Percentiles rank a stretch among this genome's conserved stretches.
Evolutionary conservation across 129 eudicot genomes (phyloP).

Genomic region (Logfia minima): DNA sequence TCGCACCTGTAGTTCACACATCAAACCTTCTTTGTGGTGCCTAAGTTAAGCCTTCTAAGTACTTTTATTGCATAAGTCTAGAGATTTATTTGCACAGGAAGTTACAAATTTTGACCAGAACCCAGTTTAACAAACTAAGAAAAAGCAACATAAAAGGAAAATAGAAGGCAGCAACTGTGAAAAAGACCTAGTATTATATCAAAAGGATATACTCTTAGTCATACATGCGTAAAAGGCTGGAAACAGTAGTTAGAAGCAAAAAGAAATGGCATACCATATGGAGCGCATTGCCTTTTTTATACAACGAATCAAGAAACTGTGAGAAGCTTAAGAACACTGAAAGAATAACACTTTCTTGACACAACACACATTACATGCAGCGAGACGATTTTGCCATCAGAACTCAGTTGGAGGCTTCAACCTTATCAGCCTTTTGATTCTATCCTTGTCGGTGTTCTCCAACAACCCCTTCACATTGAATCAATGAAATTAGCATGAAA

Average conservation of each 20-base stretch:
- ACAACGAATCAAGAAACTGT: neutral
- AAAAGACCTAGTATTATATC: conserved; percentile 1
- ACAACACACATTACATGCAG: neutral
- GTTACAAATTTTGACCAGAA: neutral
- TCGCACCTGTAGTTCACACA: neutral
- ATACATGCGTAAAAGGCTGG: neutral
- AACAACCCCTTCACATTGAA: conserved; percentile 55
- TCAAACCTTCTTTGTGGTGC: neutral
- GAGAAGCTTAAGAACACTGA: neutral
- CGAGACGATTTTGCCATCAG: conserved; percentile 31
- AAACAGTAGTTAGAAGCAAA: conserved; percentile 3
- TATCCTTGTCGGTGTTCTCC: conserved; percentile 96
- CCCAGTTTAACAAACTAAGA: neutral
- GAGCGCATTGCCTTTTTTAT: neutral
- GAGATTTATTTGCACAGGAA: neutral
- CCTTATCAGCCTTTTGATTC: conserved; percentile 87
- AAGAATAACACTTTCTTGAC: no score
- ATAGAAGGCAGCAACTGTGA: neutral
- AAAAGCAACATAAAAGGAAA: neutral
- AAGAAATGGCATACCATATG: conserved; percentile 14
- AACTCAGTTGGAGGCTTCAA: conserved; percentile 90
- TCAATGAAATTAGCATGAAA: neutral
- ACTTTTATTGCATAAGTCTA: neutral
- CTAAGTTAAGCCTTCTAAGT: neutral
- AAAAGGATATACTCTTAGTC: neutral